Evolutionary conservation across 805 yeast genomes (phyloP).

Genomic region (Metschnikowia amazonensis): DNA sequence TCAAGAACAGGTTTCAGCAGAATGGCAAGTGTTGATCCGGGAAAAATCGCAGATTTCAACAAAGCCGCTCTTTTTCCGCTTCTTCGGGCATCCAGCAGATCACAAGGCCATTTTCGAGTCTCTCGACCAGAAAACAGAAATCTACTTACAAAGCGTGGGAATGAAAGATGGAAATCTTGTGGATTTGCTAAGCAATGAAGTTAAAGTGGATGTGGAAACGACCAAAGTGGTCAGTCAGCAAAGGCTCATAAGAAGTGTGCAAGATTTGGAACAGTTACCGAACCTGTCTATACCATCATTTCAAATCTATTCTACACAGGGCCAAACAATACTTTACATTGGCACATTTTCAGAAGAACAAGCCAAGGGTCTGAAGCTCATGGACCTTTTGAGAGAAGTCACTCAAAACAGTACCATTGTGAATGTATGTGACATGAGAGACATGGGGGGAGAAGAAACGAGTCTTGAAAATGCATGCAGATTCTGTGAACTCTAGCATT

Average conservation of each 20-base stretch:
- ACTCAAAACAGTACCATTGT: not conserved
- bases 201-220: not conserved
- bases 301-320: not conserved
- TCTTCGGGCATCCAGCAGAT: not conserved
- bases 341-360: not conserved
- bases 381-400: not conserved
- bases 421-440: slow-evolving; percentile 3
- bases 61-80: not conserved
- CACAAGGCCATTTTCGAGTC: not conserved
- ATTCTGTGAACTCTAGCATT: not conserved
- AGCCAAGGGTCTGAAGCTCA: not conserved
- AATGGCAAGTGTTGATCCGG: slow-evolving; percentile 1
- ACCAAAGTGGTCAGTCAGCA: not conserved
- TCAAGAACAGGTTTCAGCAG: not conserved
- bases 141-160: not conserved
- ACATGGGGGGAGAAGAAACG: not conserved
- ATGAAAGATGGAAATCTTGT: not conserved
- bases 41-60: not conserved
- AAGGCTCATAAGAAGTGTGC: not conserved
- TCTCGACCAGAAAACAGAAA: not conserved
- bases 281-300: not conserved
- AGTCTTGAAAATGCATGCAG: not conserved
- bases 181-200: not conserved
- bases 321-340: not conserved
- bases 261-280: not conserved